A percentile compares a stretch with the other conserved stretches of the same genome.
These are phyloP conservation scores for Talaromyces islandicus DNA, from an alignment of 2,329 filamentous ascomycete species.

Conservation along the genomic window DNA sequence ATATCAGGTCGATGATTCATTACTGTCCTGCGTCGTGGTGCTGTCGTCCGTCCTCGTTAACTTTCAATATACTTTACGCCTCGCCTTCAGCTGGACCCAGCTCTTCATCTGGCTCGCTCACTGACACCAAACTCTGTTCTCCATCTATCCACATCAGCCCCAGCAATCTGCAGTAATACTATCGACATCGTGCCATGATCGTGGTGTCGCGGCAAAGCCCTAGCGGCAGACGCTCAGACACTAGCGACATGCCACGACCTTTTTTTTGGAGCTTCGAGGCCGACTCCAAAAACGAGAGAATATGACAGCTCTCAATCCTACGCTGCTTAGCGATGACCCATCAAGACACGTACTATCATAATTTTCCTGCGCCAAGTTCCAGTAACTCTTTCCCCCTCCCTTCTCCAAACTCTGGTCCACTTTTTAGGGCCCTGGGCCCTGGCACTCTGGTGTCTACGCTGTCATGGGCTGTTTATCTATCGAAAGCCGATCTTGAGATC, in stretches of 20 bases:
- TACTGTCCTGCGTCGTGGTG: not conserved
- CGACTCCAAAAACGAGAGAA: slow-evolving; percentile 2
- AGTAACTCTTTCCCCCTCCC: not conserved
- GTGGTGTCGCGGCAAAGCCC: slow-evolving; percentile 2
- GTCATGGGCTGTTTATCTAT: not conserved
- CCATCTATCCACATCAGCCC: not conserved
- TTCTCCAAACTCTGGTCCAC: not conserved
- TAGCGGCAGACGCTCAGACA: slow-evolving; percentile 7
- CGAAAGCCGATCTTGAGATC: not conserved
- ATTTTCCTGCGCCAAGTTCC: not conserved
- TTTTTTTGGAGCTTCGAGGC: not conserved
- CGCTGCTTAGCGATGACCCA: not conserved
- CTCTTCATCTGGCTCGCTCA: not conserved
- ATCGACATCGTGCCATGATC: not conserved
- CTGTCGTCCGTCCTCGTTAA: not conserved
- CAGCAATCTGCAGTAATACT: not conserved
- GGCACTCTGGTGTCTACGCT: not conserved
- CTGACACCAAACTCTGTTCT: not conserved
- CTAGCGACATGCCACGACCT: not conserved
- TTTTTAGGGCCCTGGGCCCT: not conserved
- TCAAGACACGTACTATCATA: not conserved
- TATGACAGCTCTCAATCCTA: slow-evolving; percentile 12
- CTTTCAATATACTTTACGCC: not conserved
- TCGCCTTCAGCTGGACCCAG: not conserved
- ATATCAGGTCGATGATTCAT: not conserved